Evolutionary conservation across 176 grass and related monocot species (phyloP).

Genomic region (Phoenix dactylifera): DNA sequence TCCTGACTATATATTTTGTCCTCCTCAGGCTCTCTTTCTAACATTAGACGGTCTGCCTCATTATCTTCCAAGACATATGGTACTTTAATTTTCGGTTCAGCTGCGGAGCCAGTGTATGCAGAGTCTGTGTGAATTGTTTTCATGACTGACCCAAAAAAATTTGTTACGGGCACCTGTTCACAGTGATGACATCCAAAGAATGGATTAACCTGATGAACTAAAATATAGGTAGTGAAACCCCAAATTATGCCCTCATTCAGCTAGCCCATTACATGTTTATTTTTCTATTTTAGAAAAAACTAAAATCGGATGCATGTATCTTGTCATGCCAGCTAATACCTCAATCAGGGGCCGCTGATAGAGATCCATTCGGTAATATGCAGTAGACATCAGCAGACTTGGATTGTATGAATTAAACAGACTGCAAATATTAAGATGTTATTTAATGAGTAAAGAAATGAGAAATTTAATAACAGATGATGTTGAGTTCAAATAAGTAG

Average conservation of each 20-base stretch:
- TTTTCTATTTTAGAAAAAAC: too few relatives aligned
- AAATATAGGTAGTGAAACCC: too few relatives aligned
- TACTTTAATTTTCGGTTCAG: slow-evolving; percentile 24
- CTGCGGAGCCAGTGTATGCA: slow-evolving; percentile 54
- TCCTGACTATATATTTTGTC: slow-evolving; percentile 34
- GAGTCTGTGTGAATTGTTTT: slow-evolving; percentile 86
- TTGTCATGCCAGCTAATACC: slow-evolving; percentile 22
- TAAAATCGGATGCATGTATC: too few relatives aligned
- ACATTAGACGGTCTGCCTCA: slow-evolving; percentile 16
- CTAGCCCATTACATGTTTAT: too few relatives aligned
- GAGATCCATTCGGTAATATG: slow-evolving; percentile 89
- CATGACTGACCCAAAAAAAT: slow-evolving; percentile 99
- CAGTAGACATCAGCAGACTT: slow-evolving; percentile 78
- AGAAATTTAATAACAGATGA: too few relatives aligned
- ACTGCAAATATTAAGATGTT: slow-evolving; percentile 35
- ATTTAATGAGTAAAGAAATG: too few relatives aligned
- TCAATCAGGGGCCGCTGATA: slow-evolving; percentile 57
- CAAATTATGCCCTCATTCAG: too few relatives aligned
- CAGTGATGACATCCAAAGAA: neutral
- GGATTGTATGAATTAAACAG: slow-evolving; percentile 95
- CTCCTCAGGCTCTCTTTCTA: slow-evolving; percentile 32
- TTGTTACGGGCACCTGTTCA: slow-evolving; percentile 79
- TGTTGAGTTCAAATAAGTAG: too few relatives aligned
- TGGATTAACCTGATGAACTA: too few relatives aligned
- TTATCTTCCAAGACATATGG: slow-evolving; percentile 11